These are phyloP conservation scores for Grifola frondosa DNA, from an alignment of 1,284 basidiomycete species.

Conservation along the genomic window DNA sequence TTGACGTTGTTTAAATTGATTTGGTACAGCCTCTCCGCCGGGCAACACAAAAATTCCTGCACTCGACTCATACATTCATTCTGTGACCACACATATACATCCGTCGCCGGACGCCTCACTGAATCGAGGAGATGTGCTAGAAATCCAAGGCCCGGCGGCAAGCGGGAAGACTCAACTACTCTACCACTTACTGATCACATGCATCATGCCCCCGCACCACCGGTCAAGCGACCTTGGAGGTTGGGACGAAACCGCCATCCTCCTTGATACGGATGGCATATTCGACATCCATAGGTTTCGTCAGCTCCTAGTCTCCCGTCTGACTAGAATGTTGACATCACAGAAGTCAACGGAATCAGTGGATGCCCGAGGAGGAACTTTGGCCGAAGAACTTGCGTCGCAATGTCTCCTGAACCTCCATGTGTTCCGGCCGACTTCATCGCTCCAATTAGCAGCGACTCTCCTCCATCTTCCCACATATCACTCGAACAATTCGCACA, in stretches of 20 bases:
- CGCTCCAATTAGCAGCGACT: conserved; percentile 65
- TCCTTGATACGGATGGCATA: conserved; percentile 67
- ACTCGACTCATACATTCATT: conserved; percentile 34
- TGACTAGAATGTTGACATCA: too few relatives aligned
- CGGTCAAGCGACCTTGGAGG: conserved; percentile 42
- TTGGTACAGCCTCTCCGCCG: conserved; percentile 21
- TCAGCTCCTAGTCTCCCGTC: conserved; percentile 45
- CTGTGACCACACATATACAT: conserved; percentile 6
- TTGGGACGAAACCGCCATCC: conserved; percentile 60
- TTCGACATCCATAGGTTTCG: conserved; percentile 59
- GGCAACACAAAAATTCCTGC: conserved; percentile 31
- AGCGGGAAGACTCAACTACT: conserved; percentile 76
- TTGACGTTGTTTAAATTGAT: conserved; percentile 1
- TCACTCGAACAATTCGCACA: conserved; percentile 40
- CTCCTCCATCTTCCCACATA: conserved; percentile 59
- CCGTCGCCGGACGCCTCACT: conserved; percentile 31
- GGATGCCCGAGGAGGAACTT: too few relatives aligned
- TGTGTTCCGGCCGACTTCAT: conserved; percentile 65
- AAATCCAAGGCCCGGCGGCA: conserved; percentile 70
- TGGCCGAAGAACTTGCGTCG: conserved; percentile 32
- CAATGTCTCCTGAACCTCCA: conserved; percentile 54
- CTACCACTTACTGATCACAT: conserved; percentile 61
- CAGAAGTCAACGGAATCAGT: too few relatives aligned
- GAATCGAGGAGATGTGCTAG: conserved; percentile 60
- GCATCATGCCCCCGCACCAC: conserved; percentile 49